Evolutionary conservation across 73 alveolate genomes (phyloP).

Genomic region (Tetrahymena borealis): DNA sequence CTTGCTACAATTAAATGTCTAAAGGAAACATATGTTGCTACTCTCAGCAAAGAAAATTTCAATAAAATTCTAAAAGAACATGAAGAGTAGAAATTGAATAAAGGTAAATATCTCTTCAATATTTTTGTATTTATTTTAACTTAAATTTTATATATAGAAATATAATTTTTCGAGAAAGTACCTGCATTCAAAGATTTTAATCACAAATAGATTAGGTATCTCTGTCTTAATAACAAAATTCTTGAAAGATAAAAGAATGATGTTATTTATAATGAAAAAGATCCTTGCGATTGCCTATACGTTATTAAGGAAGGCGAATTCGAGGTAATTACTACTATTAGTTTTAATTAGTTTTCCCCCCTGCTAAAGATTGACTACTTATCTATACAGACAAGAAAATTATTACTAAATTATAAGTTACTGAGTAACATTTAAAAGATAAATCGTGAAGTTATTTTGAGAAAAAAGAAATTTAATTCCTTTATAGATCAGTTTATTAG

Average conservation of each 20-base stretch:
- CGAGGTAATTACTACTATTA: too few relatives aligned
- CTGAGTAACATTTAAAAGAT: too few relatives aligned
- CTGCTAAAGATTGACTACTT: too few relatives aligned
- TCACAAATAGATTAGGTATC: neutral
- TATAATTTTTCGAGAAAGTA: neutral
- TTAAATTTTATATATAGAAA: neutral
- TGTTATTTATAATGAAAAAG: neutral
- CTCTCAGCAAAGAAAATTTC: constrained; percentile 1
- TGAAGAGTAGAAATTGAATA: neutral
- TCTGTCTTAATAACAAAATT: neutral
- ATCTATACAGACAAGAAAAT: too few relatives aligned
- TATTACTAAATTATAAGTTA: too few relatives aligned
- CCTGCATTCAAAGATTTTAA: neutral
- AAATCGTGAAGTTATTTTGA: too few relatives aligned
- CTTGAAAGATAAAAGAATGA: neutral
- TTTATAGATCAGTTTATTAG: too few relatives aligned
- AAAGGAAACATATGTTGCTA: neutral
- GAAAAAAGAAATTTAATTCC: too few relatives aligned
- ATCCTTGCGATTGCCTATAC: neutral
- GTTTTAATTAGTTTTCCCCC: too few relatives aligned
- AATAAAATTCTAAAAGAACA: neutral
- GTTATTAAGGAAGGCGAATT: neutral
- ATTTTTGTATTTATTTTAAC: neutral
- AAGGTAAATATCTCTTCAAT: neutral
- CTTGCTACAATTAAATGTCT: neutral